Percentiles rank a stretch among this genome's conserved stretches.
Evolutionary conservation across 2,329 filamentous ascomycete genomes (phyloP).

Genomic region (Pyrenophora seminiperda): DNA sequence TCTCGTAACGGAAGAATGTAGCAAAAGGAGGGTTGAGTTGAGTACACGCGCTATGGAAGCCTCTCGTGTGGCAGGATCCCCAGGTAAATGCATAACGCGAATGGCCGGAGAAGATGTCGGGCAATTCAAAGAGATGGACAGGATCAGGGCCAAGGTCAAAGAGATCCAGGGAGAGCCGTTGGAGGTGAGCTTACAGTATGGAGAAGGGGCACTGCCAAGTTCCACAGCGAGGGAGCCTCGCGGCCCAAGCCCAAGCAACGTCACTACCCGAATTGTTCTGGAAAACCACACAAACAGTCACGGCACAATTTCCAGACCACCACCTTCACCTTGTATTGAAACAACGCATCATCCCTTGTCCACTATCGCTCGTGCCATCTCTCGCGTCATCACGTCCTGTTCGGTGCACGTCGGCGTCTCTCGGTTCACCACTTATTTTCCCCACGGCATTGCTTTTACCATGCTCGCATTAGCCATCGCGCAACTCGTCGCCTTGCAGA

Average conservation of each 20-base stretch:
- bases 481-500: slow-evolving; percentile 22
- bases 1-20: too few species aligned
- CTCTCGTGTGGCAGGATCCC: too few species aligned
- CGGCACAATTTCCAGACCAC: not conserved
- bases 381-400: not conserved
- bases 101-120: too few species aligned
- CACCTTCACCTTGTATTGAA: not conserved
- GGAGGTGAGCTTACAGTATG: not conserved
- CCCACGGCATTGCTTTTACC: slow-evolving; percentile 22
- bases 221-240: slow-evolving; percentile 13
- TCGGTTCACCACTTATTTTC: not conserved
- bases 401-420: slow-evolving; percentile 12
- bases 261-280: not conserved
- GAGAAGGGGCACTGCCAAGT: slow-evolving; percentile 24
- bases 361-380: not conserved
- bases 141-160: not conserved
- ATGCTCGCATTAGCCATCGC: slow-evolving; percentile 24
- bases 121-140: not conserved
- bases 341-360: not conserved
- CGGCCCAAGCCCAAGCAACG: slow-evolving; percentile 17
- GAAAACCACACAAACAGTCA: not conserved
- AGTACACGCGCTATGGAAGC: too few species aligned
- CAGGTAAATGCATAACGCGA: too few species aligned
- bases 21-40: too few species aligned
- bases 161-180: not conserved